Base-by-base conservation (phyloP, 2,329 filamentous ascomycete species). In the Cadophora sp. region DNA sequence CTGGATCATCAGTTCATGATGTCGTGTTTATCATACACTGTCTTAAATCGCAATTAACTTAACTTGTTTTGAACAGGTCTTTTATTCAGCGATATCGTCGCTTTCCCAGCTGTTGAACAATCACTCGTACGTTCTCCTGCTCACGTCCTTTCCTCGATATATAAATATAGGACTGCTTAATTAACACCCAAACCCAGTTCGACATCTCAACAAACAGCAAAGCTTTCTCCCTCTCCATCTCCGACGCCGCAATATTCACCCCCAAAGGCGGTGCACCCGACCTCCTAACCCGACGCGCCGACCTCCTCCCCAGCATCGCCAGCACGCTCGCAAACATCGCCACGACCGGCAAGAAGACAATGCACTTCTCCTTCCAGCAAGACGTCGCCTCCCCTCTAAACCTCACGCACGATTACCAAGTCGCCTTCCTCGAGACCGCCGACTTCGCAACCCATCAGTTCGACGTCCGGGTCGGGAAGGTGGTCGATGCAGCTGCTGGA, bases 331-430 rank as follows among this genome's bases (percentile, higher is more conserved):
- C 84, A 79, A 77, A 76, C 27, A 78, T 83, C 61, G 83, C 83
- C 47, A 84, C 81, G 53, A 77, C 76, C 33, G 85, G 85, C 39
- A 77, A 87, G 66, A 87, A 87, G 78, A 88, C 86, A 1, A 80
- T 89, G 61, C 87, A 89, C 77, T 88, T 86, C 76, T 85, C 83
- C 72, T 74, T 89, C 41, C 81, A 81, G 76, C 83, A 84, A 73
- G 85, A 88, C 69, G 68, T 77, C 7, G 73, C 78, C 58, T 79
- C 84, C 18, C 82, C 83, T 6, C 77, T 89, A 59, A 88, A 89
- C 79, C 76, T 85, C 58, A 83, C 83, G 6, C 87, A 89, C 75
- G 85, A 88, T 78, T 89, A 89, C 76, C 79, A 87, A 74, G 82
- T 87, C 59, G 79, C 81, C 36, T 85, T 82, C 75, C 80, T 83